Percentiles rank a stretch among this genome's conserved stretches.
These are phyloP conservation scores for Quercus gilva DNA, from an alignment of 306 rosid species.

Conservation along the genomic window DNA sequence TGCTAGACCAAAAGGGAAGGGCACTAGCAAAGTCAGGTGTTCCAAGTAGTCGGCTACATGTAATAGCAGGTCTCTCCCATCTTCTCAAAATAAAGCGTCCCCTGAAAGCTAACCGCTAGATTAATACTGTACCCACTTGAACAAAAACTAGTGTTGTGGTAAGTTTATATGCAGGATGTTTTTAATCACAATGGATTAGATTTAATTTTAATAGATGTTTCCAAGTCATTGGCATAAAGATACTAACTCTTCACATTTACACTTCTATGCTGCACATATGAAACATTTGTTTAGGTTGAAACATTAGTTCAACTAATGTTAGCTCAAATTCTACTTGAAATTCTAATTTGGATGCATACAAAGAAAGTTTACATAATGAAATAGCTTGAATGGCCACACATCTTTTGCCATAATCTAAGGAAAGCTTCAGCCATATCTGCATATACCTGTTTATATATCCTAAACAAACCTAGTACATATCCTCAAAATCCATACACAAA, in stretches of 20 bases:
- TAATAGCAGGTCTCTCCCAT: slow-evolving; percentile 80
- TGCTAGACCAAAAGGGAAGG: slow-evolving; percentile 73
- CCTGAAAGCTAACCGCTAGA: slow-evolving; percentile 20
- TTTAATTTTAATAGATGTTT: no score
- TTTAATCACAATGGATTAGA: not conserved
- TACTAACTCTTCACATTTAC: no score
- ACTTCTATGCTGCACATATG: no score
- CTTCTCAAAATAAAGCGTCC: slow-evolving; percentile 77
- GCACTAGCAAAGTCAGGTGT: slow-evolving; percentile 82
- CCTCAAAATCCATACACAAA: no score
- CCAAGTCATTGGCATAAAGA: no score
- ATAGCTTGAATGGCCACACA: not conserved
- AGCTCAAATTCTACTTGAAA: not conserved
- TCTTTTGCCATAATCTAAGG: not conserved
- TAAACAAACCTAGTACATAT: no score
- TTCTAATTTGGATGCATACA: not conserved
- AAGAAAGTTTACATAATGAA: not conserved
- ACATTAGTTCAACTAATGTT: not conserved
- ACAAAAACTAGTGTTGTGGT: not conserved
- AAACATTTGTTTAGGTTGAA: not conserved
- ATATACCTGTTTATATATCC: no score
- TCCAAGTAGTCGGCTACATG: slow-evolving; percentile 84
- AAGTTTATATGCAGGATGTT: not conserved
- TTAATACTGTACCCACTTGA: not conserved
- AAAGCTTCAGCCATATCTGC: no score